These are phyloP conservation scores for Kodamaea fungicola DNA, from an alignment of 1,139 yeast genomes.

Conservation along the genomic window DNA sequence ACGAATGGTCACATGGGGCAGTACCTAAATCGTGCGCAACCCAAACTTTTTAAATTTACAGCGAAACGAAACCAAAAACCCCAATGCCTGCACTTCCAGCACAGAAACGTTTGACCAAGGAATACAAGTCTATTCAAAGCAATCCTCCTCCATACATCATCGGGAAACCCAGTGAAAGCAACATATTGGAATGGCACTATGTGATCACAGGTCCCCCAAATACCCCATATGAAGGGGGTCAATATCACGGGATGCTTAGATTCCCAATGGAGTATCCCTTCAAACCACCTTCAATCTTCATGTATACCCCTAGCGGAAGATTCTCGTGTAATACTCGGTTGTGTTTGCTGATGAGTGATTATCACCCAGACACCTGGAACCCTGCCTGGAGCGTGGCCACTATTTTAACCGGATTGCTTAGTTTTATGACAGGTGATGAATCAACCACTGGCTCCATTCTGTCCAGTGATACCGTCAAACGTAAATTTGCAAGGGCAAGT, in stretches of 20 bases:
- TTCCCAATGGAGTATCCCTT: constrained; percentile 90
- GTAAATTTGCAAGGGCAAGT: constrained; percentile 47
- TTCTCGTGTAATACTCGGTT: constrained; percentile 75
- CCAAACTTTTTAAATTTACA: background rate
- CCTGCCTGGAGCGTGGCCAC: constrained; percentile 94
- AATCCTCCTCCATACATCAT: constrained; percentile 78
- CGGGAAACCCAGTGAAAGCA: constrained; percentile 79
- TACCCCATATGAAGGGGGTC: constrained; percentile 82
- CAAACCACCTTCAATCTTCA: constrained; percentile 86
- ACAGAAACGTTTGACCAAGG: constrained; percentile 61
- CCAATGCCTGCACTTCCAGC: constrained; percentile 50
- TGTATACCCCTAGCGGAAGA: constrained; percentile 85
- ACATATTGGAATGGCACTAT: constrained; percentile 61
- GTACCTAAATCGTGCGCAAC: background rate
- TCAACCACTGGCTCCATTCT: constrained; percentile 38
- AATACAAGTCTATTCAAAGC: constrained; percentile 68
- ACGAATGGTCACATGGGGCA: no score
- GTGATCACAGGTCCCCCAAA: constrained; percentile 82
- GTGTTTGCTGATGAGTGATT: constrained; percentile 87
- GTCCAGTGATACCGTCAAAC: constrained; percentile 36
- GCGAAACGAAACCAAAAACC: background rate
- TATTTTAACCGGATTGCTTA: constrained; percentile 75
- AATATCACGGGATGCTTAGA: constrained; percentile 80
- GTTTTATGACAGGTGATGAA: constrained; percentile 72
- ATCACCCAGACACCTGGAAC: constrained; percentile 92